Conservation (phyloP, 2,329 filamentous ascomycete genomes). For the Penicillium fuscoglaucum region DNA sequence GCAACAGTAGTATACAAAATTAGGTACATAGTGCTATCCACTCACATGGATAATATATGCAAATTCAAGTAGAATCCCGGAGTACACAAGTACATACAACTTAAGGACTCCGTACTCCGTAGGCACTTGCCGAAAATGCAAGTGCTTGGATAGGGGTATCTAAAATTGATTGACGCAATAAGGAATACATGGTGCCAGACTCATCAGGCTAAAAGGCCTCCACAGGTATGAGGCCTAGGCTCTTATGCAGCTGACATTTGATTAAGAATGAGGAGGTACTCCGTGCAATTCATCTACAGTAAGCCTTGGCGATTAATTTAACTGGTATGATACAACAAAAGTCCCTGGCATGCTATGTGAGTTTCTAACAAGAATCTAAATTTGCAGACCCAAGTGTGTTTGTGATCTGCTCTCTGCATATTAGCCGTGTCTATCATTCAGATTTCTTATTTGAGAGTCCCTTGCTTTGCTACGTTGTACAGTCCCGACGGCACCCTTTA, state of each 20-base stretch:
- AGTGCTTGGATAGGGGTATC: conserved; percentile 9
- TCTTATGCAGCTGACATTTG: conserved; percentile 9
- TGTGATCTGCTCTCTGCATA: conserved; percentile 20
- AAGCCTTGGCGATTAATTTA: background rate
- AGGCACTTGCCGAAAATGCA: conserved; percentile 2
- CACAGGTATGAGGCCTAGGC: background rate
- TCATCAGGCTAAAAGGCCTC: conserved; percentile 9
- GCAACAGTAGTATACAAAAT: background rate
- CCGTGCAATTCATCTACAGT: background rate
- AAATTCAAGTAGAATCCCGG: background rate
- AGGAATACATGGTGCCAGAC: conserved; percentile 8
- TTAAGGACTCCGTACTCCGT: background rate
- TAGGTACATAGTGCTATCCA: background rate
- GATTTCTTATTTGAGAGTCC: conserved; percentile 17
- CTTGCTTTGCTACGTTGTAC: conserved; percentile 22
- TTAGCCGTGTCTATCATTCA: conserved; percentile 19
- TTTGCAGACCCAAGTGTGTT: conserved; percentile 8
- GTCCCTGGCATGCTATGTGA: conserved; percentile 21
- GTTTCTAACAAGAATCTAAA: conserved; percentile 4
- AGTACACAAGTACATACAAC: background rate
- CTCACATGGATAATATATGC: background rate
- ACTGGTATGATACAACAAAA: conserved; percentile 2
- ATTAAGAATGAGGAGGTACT: conserved; percentile 4
- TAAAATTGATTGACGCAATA: conserved; percentile 18
- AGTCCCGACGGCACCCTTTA: conserved; percentile 7